Percentiles rank a stretch among this genome's conserved stretches.
Conservation (phyloP, 2,329 filamentous ascomycete genomes). For the Peltaster fructicola region DNA sequence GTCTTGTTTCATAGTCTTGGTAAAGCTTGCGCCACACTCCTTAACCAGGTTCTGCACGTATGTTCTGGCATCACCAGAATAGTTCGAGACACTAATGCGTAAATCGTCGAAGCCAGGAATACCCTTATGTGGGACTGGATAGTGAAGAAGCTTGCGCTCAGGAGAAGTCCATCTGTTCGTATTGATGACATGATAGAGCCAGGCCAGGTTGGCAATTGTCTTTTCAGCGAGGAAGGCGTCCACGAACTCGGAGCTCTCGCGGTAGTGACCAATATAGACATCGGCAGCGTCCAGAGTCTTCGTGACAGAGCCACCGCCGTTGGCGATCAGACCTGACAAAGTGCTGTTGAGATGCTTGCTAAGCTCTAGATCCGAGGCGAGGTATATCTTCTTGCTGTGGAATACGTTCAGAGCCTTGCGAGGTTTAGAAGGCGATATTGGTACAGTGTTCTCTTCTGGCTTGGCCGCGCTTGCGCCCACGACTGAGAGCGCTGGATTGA, state of each 20-base stretch:
- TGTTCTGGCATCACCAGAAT: constrained; percentile 79
- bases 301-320: constrained; percentile 54
- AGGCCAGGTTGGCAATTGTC: constrained; percentile 79
- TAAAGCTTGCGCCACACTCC: constrained; percentile 73
- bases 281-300: constrained; percentile 51
- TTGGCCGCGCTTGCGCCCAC: constrained; percentile 45
- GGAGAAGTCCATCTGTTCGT: constrained; percentile 81
- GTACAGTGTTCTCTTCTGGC: constrained; percentile 26
- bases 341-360: constrained; percentile 47
- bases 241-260: constrained; percentile 63
- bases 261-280: constrained; percentile 74
- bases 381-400: constrained; percentile 55
- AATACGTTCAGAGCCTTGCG: constrained; percentile 53
- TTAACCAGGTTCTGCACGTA: constrained; percentile 85
- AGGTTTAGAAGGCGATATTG: constrained; percentile 23
- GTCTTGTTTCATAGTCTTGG: constrained; percentile 84
- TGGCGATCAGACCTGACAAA: constrained; percentile 50
- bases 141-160: constrained; percentile 67
- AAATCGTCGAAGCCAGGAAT: constrained; percentile 62
- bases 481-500: constrained; percentile 32
- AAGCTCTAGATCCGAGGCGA: constrained; percentile 58
- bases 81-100: constrained; percentile 85
- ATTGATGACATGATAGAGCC: constrained; percentile 85
- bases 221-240: constrained; percentile 59
- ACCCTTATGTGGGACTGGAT: constrained; percentile 60